Percentiles rank a stretch among this genome's conserved stretches.
phyloP scores from a whole-genome alignment of 129 eudicot species.

The Pittosporum tobira region DNA sequence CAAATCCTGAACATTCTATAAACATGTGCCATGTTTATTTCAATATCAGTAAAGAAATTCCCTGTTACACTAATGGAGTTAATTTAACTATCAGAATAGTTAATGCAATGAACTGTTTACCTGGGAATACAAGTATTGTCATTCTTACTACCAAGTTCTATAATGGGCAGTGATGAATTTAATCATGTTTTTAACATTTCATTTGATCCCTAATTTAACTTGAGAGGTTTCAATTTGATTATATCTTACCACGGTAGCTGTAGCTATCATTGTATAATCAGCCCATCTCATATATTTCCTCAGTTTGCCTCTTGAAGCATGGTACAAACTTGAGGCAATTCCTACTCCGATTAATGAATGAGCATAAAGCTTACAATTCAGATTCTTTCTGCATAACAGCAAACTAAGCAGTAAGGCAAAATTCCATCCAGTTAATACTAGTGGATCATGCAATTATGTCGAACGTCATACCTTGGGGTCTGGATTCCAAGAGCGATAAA shows the following conservation, averaged over 20 bases:
- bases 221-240: neutral
- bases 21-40: neutral
- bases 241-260: slow-evolving; percentile 80
- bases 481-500: slow-evolving; percentile 79
- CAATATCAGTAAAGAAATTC: neutral
- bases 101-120: neutral
- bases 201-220: neutral
- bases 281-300: slow-evolving; percentile 93
- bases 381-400: slow-evolving; percentile 65
- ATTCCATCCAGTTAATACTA: slow-evolving; percentile 3
- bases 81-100: neutral
- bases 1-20: neutral
- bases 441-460: neutral
- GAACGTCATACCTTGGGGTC: slow-evolving; percentile 60
- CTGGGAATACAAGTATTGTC: neutral
- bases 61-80: neutral
- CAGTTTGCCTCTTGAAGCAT: slow-evolving; percentile 76
- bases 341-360: slow-evolving; percentile 97
- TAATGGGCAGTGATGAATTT: neutral
- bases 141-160: neutral
- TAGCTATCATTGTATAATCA: slow-evolving; percentile 93
- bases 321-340: slow-evolving; percentile 81
- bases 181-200: neutral
- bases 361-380: slow-evolving; percentile 77
- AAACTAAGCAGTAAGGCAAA: neutral